phyloP scores from a whole-genome alignment of 2,329 filamentous ascomycete genomes.

The Arthroderma sp. region DNA sequence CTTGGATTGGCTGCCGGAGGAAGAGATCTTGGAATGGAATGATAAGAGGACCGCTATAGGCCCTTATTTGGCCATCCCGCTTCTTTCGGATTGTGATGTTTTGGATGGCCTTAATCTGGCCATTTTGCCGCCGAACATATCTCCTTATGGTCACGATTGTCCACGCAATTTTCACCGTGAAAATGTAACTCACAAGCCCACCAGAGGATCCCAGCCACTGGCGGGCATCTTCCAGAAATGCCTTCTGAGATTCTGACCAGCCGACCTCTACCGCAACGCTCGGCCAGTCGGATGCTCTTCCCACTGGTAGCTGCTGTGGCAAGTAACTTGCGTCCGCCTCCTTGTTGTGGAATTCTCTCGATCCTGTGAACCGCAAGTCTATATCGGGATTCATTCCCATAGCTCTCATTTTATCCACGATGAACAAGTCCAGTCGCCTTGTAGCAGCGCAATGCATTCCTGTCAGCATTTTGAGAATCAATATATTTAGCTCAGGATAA shows the following conservation, averaged over 20 bases:
- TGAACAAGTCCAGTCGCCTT: neutral
- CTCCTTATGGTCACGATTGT: neutral
- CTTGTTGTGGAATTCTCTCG: conserved; percentile 1
- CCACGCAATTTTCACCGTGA: conserved; percentile 2
- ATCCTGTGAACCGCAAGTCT: neutral
- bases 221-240: neutral
- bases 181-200: conserved; percentile 1
- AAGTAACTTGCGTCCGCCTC: conserved; percentile 1
- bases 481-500: neutral
- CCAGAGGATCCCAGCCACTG: neutral
- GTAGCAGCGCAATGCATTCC: conserved; percentile 3
- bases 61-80: too few relatives aligned
- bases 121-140: neutral
- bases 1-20: neutral
- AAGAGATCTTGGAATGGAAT: conserved; percentile 6
- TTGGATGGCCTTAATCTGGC: too few relatives aligned
- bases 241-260: neutral
- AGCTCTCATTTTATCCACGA: too few relatives aligned
- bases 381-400: too few relatives aligned
- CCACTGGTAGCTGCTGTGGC: conserved; percentile 1
- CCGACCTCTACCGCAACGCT: conserved; percentile 1
- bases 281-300: conserved; percentile 3
- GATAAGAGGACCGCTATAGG: neutral
- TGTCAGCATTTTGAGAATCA: conserved; percentile 2
- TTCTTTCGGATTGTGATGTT: too few relatives aligned